phyloP scores from a whole-genome alignment of 177 flowering plant genomes.

The Vitis hybrid region DNA sequence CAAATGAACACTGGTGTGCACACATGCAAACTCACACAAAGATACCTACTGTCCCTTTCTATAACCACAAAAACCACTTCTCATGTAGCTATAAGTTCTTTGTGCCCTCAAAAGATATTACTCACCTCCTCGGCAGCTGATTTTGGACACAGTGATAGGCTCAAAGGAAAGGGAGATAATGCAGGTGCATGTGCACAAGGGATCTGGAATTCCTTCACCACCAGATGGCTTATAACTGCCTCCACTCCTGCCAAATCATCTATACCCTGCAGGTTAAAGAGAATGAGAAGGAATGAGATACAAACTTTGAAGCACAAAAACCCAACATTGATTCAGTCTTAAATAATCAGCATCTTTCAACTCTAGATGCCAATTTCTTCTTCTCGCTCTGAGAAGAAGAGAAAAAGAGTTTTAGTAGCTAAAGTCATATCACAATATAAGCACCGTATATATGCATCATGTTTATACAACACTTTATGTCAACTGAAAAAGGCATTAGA shows the following conservation, averaged over 20 bases:
- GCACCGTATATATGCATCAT: no score
- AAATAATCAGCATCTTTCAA: neutral
- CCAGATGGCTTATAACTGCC: slow-evolving; percentile 85
- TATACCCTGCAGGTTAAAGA: slow-evolving; percentile 50
- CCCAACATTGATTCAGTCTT: neutral
- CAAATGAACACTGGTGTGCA: no score
- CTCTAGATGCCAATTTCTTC: neutral
- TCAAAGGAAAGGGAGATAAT: slow-evolving; percentile 53
- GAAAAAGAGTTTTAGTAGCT: neutral
- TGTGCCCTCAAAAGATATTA: neutral
- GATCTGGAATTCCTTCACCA: slow-evolving; percentile 74
- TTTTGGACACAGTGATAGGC: slow-evolving; percentile 56
- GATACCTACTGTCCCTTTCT: neutral
- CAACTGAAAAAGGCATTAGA: no score
- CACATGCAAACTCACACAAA: neutral
- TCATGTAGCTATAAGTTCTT: neutral
- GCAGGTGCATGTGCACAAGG: slow-evolving; percentile 98
- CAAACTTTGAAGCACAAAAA: neutral
- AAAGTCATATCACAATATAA: neutral
- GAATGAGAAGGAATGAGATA: neutral
- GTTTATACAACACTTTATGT: no score
- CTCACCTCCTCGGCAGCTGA: slow-evolving; percentile 90
- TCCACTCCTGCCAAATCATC: slow-evolving; percentile 86
- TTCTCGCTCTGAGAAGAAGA: neutral
- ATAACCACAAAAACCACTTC: neutral